Conservation (phyloP, 176 grass and related monocot species). For the Rhynchospora breviuscula region DNA sequence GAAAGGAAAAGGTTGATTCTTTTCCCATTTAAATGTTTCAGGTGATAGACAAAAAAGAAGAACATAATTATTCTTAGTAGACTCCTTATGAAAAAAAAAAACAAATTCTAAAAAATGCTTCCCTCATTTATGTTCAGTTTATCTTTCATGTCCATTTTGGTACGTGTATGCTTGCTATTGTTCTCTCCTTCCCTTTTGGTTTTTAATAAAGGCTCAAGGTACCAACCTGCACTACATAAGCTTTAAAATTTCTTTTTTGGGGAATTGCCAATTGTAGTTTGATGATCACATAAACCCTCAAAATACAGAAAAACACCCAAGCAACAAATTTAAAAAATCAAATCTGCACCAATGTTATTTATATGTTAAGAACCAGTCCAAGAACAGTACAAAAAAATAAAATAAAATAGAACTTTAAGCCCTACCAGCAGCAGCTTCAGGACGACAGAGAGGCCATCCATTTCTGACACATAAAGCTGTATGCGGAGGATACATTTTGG, state of each 20-base stretch:
- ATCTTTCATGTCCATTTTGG: neutral
- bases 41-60: neutral
- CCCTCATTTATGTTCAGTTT: too few relatives aligned
- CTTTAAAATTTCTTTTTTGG: neutral
- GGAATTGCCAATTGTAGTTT: neutral
- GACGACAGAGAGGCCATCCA: slow-evolving; percentile 78
- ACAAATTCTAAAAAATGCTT: neutral
- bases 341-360: neutral
- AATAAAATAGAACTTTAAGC: slow-evolving; percentile 17
- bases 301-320: neutral
- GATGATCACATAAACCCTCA: neutral
- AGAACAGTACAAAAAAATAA: slow-evolving; percentile 18
- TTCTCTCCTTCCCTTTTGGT: neutral
- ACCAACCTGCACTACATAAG: neutral
- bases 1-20: slow-evolving; percentile 95
- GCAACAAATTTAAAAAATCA: neutral
- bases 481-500: slow-evolving; percentile 79
- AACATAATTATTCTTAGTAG: neutral
- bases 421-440: slow-evolving; percentile 74
- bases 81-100: neutral
- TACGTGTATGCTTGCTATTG: neutral
- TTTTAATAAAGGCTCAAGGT: neutral
- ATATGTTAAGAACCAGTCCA: neutral
- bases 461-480: slow-evolving; percentile 86
- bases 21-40: slow-evolving; percentile 14